Conservation (phyloP, 805 yeast species). For the Yueomyces sinensis region DNA sequence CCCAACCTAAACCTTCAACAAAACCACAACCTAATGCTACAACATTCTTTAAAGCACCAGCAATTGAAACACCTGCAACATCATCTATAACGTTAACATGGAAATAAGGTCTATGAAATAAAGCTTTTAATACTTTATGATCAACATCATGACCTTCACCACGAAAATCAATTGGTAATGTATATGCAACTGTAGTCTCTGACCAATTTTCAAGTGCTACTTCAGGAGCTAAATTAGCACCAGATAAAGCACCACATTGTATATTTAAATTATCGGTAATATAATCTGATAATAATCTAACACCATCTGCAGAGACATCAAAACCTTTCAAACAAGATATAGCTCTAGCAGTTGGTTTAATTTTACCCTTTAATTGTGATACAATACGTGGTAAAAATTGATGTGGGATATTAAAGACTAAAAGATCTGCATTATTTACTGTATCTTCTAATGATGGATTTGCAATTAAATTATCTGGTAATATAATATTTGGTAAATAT, state of each 20-base stretch:
- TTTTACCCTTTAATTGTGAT: constrained; percentile 61
- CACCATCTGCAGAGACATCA: constrained; percentile 75
- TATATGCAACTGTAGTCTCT: constrained; percentile 92
- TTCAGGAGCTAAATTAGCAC: constrained; percentile 95
- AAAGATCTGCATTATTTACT: constrained; percentile 72
- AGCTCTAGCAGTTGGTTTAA: constrained; percentile 62
- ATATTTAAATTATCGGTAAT: constrained; percentile 72
- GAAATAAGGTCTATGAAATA: constrained; percentile 95
- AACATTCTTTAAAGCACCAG: constrained; percentile 86
- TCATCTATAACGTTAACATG: too few relatives aligned
- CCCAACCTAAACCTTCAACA: constrained; percentile 97
- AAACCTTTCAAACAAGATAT: constrained; percentile 93
- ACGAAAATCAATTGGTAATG: constrained; percentile 44
- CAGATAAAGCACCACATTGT: constrained; percentile 90
- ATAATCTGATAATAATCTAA: constrained; percentile 65
- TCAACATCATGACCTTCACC: constrained; percentile 42
- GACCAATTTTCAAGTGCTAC: constrained; percentile 93
- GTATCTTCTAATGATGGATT: too few relatives aligned
- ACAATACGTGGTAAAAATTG: constrained; percentile 79
- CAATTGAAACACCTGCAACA: too few relatives aligned
- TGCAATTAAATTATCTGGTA: too few relatives aligned
- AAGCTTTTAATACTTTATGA: constrained; percentile 50
- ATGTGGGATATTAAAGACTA: constrained; percentile 92
- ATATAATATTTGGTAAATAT: too few relatives aligned
- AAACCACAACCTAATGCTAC: constrained; percentile 94